phyloP scores from a whole-genome alignment of 495 filamentous ascomycete genomes.

The Xylaria scruposa region DNA sequence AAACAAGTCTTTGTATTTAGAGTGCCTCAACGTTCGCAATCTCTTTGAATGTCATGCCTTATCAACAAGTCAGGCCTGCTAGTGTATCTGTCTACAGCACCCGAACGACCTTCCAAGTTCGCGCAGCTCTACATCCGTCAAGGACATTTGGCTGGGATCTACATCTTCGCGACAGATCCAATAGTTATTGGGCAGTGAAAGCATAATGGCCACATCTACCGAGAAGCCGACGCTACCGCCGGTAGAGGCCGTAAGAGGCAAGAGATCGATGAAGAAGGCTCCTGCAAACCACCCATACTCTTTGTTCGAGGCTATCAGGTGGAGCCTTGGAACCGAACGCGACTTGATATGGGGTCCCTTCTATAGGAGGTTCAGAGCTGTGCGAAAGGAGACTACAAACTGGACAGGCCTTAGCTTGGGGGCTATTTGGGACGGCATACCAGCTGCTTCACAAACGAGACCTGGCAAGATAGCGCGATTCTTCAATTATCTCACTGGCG shows the following conservation, averaged over 20 bases:
- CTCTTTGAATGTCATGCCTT: constrained; percentile 29
- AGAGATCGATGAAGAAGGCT: not conserved
- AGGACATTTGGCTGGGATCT: not conserved
- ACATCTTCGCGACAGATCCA: not conserved
- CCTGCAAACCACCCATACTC: constrained; percentile 20
- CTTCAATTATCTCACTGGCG: not conserved
- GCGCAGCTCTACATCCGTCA: not conserved
- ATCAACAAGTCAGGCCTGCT: constrained; percentile 11
- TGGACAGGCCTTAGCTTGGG: constrained; percentile 13
- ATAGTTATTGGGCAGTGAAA: not conserved
- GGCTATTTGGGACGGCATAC: constrained; percentile 31
- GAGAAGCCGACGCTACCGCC: not conserved
- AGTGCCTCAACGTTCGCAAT: not conserved
- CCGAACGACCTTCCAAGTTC: constrained; percentile 1
- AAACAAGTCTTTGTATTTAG: constrained; percentile 15
- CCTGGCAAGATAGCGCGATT: not conserved
- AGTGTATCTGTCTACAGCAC: not conserved
- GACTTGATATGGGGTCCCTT: constrained; percentile 36
- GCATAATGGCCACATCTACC: not conserved
- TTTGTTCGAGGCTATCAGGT: constrained; percentile 15
- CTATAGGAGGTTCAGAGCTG: constrained; percentile 26
- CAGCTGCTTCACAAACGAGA: constrained; percentile 23
- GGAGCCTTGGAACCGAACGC: constrained; percentile 20
- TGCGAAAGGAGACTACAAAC: constrained; percentile 19
- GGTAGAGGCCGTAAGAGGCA: not conserved